phyloP scores from a whole-genome alignment of 345 rosid species.

The Aethionema arabicum region DNA sequence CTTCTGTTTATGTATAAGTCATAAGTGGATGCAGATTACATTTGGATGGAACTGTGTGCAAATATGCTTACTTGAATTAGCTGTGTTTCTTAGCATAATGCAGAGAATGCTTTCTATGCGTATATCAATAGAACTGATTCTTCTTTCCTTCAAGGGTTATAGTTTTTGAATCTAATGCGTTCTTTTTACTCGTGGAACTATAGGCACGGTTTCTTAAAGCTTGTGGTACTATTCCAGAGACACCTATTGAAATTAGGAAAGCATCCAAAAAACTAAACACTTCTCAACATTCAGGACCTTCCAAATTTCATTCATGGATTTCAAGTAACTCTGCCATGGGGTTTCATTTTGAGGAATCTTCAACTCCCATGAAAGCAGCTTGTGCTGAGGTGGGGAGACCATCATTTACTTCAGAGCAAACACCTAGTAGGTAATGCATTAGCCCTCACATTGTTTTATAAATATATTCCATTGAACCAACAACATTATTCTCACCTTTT shows the following conservation, averaged over 20 bases:
- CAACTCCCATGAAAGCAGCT: conserved; percentile 44
- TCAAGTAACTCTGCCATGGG: conserved; percentile 45
- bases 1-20: background rate
- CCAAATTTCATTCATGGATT: conserved; percentile 68
- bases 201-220: conserved; percentile 94
- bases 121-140: conserved; percentile 6
- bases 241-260: conserved; percentile 79
- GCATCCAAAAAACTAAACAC: conserved; percentile 46
- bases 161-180: conserved; percentile 14
- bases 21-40: too few relatives aligned
- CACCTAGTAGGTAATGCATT: conserved; percentile 63
- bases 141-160: conserved; percentile 3
- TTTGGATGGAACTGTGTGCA: too few relatives aligned
- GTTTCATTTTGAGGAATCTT: conserved; percentile 45
- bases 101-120: conserved; percentile 15
- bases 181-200: conserved; percentile 17
- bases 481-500: conserved; percentile 13
- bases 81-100: conserved; percentile 4
- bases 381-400: conserved; percentile 44
- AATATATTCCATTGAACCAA: background rate
- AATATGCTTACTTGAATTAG: background rate
- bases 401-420: conserved; percentile 49
- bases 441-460: too few relatives aligned
- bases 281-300: conserved; percentile 38
- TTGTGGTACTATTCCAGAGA: conserved; percentile 84